These are phyloP conservation scores for Nelumbo lutea DNA, from an alignment of 164 flowering plant species.

Conservation along the genomic window DNA sequence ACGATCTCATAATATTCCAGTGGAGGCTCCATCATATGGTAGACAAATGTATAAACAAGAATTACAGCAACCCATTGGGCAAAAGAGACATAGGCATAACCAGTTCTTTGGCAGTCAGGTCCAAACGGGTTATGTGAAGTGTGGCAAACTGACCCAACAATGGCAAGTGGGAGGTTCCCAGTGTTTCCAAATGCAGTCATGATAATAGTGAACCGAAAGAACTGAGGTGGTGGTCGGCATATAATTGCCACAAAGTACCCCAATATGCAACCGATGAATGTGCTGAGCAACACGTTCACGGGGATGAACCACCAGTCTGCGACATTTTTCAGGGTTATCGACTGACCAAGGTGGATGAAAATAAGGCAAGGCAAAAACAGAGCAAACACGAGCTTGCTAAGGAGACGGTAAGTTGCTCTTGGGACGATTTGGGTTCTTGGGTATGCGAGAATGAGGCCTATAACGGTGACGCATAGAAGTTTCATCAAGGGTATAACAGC, in stretches of 20 bases:
- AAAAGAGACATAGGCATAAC: conserved; percentile 83
- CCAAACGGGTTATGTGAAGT: conserved; percentile 61
- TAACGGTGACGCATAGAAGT: conserved; percentile 58
- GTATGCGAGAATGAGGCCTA: conserved; percentile 72
- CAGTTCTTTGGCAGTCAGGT: conserved; percentile 44
- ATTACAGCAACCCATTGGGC: conserved; percentile 88
- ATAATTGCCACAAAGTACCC: conserved; percentile 62
- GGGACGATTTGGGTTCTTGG: conserved; percentile 58
- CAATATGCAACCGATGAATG: conserved; percentile 54
- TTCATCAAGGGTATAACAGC: conserved; percentile 77
- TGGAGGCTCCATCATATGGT: conserved; percentile 99
- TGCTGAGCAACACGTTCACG: conserved; percentile 65
- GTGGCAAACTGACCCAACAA: conserved; percentile 80
- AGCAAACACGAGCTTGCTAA: conserved; percentile 91
- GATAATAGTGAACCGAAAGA: conserved; percentile 61
- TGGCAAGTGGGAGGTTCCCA: conserved; percentile 72
- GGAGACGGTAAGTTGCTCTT: conserved; percentile 68
- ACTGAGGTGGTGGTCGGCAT: conserved; percentile 78
- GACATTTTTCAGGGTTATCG: conserved; percentile 51
- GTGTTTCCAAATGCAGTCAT: conserved; percentile 91
- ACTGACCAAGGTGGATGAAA: conserved; percentile 65
- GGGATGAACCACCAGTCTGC: conserved; percentile 88
- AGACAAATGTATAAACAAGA: conserved; percentile 84
- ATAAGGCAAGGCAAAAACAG: conserved; percentile 82
- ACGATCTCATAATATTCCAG: conserved; percentile 66